Evolutionary conservation across 768 basidiomycete species (phyloP).

Genomic region (Boletus vinaceobasis): DNA sequence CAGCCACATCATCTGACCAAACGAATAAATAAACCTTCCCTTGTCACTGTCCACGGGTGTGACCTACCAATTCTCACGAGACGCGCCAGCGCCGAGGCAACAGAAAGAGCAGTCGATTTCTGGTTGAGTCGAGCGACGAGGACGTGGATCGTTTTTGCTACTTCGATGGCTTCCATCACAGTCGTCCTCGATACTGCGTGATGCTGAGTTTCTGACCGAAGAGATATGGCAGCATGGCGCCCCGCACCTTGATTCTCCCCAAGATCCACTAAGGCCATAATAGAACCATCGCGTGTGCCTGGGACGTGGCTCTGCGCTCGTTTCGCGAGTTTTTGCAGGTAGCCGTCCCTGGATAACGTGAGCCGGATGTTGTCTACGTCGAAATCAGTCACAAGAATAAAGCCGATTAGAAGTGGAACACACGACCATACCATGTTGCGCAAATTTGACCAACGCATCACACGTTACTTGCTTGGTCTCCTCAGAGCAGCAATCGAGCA

Average conservation of each 20-base stretch:
- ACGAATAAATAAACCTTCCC: background rate
- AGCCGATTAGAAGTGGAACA: background rate
- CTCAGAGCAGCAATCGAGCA: slow-evolving; percentile 20
- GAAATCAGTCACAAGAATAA: background rate
- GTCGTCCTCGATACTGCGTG: background rate
- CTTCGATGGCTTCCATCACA: slow-evolving; percentile 15
- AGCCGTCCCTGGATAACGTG: slow-evolving; percentile 3
- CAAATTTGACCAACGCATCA: slow-evolving; percentile 14
- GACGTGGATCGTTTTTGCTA: slow-evolving; percentile 9
- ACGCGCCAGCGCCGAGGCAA: slow-evolving; percentile 16
- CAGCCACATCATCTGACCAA: slow-evolving; percentile 17
- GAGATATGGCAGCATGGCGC: background rate
- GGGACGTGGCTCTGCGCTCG: slow-evolving; percentile 5
- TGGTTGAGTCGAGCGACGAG: slow-evolving; percentile 16
- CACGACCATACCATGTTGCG: slow-evolving; percentile 13
- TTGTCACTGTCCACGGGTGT: background rate
- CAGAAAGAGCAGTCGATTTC: slow-evolving; percentile 17
- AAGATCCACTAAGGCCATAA: slow-evolving; percentile 15
- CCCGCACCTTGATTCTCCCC: slow-evolving; percentile 6
- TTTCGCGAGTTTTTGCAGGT: slow-evolving; percentile 15
- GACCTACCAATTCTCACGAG: slow-evolving; percentile 21
- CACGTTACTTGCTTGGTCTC: slow-evolving; percentile 16
- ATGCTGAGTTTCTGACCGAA: background rate
- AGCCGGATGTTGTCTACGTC: slow-evolving; percentile 8
- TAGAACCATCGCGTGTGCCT: slow-evolving; percentile 17